Conservation (phyloP, 768 basidiomycete genomes). For the Boletus reticulatus region DNA sequence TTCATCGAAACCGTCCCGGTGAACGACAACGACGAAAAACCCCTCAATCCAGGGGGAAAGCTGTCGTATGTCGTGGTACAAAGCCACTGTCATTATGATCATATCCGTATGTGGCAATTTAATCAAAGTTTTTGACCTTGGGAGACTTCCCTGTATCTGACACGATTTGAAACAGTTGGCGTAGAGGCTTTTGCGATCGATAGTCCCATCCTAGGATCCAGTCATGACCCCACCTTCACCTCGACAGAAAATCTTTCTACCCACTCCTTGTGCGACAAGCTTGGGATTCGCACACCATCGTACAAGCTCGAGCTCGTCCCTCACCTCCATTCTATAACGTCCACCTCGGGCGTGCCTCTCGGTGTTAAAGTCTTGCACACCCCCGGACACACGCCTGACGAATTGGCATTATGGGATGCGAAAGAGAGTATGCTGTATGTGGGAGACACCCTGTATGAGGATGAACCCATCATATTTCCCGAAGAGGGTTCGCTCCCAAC, state of each 20-base stretch:
- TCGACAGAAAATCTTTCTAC: constrained; percentile 38
- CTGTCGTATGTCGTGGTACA: constrained; percentile 47
- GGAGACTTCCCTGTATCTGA: background rate
- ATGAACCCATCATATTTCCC: constrained; percentile 54
- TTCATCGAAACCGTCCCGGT: constrained; percentile 49
- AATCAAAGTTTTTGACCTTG: background rate
- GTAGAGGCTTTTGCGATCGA: constrained; percentile 49
- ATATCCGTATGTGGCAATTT: constrained; percentile 45
- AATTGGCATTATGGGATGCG: constrained; percentile 52
- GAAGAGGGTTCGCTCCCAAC: constrained; percentile 48
- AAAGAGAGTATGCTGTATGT: constrained; percentile 53
- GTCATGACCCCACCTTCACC: constrained; percentile 45
- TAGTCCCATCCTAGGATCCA: constrained; percentile 48
- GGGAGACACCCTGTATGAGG: constrained; percentile 56
- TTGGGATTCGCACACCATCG: constrained; percentile 41
- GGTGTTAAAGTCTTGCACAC: constrained; percentile 50
- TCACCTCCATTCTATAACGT: constrained; percentile 36
- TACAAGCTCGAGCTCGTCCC: constrained; percentile 48
- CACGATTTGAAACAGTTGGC: constrained; percentile 36
- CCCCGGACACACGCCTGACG: constrained; percentile 59
- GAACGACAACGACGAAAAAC: constrained; percentile 39
- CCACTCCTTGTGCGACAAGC: constrained; percentile 45
- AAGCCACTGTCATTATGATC: constrained; percentile 59
- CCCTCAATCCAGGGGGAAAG: constrained; percentile 42
- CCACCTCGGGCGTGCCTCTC: constrained; percentile 23